Percentiles rank a stretch among this genome's conserved stretches.
These are phyloP conservation scores for Schizothecium vesticola DNA, from an alignment of 495 filamentous ascomycete species.

Conservation along the genomic window DNA sequence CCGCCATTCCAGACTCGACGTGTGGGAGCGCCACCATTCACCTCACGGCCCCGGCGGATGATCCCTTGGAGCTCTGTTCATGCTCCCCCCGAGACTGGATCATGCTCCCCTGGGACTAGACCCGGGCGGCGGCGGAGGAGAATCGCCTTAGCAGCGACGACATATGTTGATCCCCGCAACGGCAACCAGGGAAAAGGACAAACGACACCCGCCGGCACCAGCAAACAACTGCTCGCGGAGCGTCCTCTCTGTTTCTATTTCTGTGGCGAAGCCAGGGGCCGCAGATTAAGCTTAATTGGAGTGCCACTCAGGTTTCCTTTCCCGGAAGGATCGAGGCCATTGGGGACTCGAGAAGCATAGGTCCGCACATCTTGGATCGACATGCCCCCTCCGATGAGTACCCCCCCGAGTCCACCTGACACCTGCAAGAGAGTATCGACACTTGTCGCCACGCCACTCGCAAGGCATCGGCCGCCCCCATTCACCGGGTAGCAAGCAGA, in stretches of 20 bases:
- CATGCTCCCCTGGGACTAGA: slow-evolving; percentile 4
- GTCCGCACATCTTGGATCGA: background rate
- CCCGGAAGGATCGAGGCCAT: slow-evolving; percentile 8
- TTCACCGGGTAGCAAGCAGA: background rate
- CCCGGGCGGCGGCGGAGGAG: slow-evolving; percentile 15
- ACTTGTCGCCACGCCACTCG: background rate
- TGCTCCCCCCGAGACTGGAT: background rate
- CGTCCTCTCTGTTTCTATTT: slow-evolving; percentile 33
- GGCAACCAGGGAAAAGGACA: background rate
- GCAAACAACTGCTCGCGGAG: slow-evolving; percentile 4
- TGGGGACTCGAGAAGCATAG: background rate
- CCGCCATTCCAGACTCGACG: background rate
- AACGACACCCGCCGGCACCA: background rate
- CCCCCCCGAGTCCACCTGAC: background rate
- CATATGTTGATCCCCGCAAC: slow-evolving; percentile 7
- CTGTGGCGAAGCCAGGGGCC: slow-evolving; percentile 24
- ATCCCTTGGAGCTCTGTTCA: background rate
- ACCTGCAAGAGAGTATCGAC: background rate
- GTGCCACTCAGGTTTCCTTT: slow-evolving; percentile 10
- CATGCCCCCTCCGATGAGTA: background rate
- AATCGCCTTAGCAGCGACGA: background rate
- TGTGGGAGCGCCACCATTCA: no score
- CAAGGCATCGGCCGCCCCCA: background rate
- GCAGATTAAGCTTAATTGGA: slow-evolving; percentile 42
- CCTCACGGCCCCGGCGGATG: no score